phyloP scores from a whole-genome alignment of 1,139 yeast species.

The Candida labiduridarum region DNA sequence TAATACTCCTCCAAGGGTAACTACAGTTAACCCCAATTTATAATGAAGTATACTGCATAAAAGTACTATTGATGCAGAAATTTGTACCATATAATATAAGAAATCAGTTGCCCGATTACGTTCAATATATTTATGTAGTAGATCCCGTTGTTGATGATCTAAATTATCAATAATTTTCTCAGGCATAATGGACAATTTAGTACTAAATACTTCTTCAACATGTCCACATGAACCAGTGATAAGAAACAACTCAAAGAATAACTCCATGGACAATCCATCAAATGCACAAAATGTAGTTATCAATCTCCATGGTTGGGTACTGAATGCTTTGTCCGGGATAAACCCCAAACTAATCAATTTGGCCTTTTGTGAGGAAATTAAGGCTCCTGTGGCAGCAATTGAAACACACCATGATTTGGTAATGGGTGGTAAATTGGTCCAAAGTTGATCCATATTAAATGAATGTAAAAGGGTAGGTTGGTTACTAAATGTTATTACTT shows the following conservation, averaged over 20 bases:
- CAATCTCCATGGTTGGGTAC: slow-evolving; percentile 40
- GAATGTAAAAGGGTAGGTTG: too few relatives aligned
- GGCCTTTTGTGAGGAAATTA: slow-evolving; percentile 21
- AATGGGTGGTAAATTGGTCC: slow-evolving; percentile 31
- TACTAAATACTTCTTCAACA: slow-evolving; percentile 23
- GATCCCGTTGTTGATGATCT: slow-evolving; percentile 18
- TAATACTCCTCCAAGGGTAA: slow-evolving; percentile 27
- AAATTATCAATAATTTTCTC: slow-evolving; percentile 20
- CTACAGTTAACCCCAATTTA: slow-evolving; percentile 17
- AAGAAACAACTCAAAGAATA: slow-evolving; percentile 23
- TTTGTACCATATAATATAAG: slow-evolving; percentile 29
- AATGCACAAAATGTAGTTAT: slow-evolving; percentile 37
- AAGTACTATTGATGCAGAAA: slow-evolving; percentile 26
- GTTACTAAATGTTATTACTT: too few relatives aligned
- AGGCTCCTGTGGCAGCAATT: slow-evolving; percentile 21
- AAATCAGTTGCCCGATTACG: slow-evolving; percentile 31
- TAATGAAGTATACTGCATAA: slow-evolving; percentile 21
- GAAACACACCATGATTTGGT: slow-evolving; percentile 33
- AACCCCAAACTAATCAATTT: slow-evolving; percentile 20
- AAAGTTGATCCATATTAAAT: slow-evolving; percentile 14
- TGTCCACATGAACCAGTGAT: slow-evolving; percentile 20
- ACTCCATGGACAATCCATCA: slow-evolving; percentile 28
- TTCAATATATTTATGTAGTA: slow-evolving; percentile 20
- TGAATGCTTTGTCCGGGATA: slow-evolving; percentile 27
- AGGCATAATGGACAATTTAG: slow-evolving; percentile 21